Evolutionary conservation across 73 alveolate genomes (phyloP).

Genomic region (Paramecium sonneborni): DNA sequence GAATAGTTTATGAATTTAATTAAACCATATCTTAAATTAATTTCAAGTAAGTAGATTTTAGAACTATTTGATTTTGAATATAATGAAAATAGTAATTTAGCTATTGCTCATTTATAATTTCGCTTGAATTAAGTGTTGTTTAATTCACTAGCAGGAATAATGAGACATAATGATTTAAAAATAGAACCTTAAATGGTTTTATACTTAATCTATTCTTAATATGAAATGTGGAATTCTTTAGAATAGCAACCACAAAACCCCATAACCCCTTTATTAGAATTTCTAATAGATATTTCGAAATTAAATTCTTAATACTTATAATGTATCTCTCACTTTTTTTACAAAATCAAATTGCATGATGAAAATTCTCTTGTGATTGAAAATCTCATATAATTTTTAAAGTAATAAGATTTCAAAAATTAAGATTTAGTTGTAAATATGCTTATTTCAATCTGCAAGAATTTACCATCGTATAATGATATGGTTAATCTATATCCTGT

Average conservation of each 20-base stretch:
- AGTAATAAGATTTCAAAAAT: background rate
- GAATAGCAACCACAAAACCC: conserved; percentile 46
- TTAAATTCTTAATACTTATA: background rate
- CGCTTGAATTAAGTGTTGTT: conserved; percentile 13
- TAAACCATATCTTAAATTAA: background rate
- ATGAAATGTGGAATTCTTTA: conserved; percentile 48
- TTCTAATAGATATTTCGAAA: conserved; percentile 4
- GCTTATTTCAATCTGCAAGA: background rate
- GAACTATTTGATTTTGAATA: conserved; percentile 35
- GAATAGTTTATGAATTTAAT: conserved; percentile 10
- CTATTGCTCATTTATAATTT: conserved; percentile 11
- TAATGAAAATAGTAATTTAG: conserved; percentile 7
- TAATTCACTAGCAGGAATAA: background rate
- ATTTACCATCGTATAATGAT: background rate
- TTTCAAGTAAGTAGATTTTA: background rate
- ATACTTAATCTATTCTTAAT: conserved; percentile 11
- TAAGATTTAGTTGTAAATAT: background rate
- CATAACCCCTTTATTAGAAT: background rate
- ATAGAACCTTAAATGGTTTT: background rate
- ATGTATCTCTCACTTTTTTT: background rate
- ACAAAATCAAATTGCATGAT: background rate
- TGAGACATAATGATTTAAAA: background rate
- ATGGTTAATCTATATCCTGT: conserved; percentile 20
- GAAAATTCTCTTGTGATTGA: conserved; percentile 25
- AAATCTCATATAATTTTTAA: background rate